These are phyloP conservation scores for Geranium incanum DNA, from an alignment of 441 rosid species.

Conservation along the genomic window DNA sequence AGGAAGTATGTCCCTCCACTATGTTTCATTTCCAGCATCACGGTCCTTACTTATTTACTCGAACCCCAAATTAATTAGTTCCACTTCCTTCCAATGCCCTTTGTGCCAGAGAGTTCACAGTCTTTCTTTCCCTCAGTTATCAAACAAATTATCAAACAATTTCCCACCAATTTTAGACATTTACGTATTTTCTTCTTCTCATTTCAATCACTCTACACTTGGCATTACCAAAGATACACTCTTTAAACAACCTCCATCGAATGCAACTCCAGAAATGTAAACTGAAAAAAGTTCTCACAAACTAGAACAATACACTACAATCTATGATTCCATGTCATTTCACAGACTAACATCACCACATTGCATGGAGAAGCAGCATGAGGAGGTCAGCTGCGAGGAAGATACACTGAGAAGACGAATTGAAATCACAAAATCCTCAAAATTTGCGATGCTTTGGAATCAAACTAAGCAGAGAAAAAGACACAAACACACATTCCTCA, in stretches of 20 bases:
- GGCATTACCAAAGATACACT: neutral
- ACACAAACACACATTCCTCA: neutral
- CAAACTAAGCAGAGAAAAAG: neutral
- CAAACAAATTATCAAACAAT: neutral
- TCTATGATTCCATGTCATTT: neutral
- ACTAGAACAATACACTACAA: neutral
- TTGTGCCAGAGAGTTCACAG: neutral
- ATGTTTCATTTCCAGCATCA: neutral
- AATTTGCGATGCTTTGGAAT: neutral
- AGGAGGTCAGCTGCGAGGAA: neutral
- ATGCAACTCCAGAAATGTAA: neutral
- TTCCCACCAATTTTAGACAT: neutral
- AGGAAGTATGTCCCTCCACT: neutral
- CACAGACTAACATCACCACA: constrained; percentile 4
- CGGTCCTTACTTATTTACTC: neutral
- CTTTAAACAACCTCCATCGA: neutral
- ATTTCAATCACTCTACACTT: neutral
- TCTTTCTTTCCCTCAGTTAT: neutral
- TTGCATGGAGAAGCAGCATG: neutral
- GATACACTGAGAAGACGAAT: neutral
- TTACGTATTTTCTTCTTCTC: neutral
- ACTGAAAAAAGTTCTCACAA: neutral
- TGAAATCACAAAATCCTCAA: neutral
- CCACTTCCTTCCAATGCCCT: neutral
- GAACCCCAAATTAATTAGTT: neutral